These are phyloP conservation scores for Neonectria magnoliae DNA, from an alignment of 2,329 filamentous ascomycete species.

Conservation along the genomic window DNA sequence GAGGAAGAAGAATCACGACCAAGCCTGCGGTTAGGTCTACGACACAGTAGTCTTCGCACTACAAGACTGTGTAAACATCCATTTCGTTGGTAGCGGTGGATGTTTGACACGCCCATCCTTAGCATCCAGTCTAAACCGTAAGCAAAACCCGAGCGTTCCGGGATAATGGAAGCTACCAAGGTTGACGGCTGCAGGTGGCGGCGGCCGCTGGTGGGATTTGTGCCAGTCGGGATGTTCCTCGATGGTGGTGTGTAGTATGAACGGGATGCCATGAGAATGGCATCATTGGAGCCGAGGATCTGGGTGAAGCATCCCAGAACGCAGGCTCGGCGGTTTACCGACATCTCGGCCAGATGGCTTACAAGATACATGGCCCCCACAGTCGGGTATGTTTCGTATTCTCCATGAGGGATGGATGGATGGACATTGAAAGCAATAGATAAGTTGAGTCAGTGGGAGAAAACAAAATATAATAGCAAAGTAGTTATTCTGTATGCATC, in stretches of 20 bases:
- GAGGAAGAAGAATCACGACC: neutral
- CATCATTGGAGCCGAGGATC: slow-evolving; percentile 10
- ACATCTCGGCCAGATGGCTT: neutral
- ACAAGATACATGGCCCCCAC: neutral
- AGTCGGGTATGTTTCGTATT: neutral
- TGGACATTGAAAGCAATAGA: neutral
- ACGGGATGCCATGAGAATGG: neutral
- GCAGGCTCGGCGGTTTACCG: slow-evolving; percentile 7
- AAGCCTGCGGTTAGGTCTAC: neutral
- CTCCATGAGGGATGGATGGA: neutral
- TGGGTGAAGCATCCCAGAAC: slow-evolving; percentile 1
- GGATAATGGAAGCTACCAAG: slow-evolving; percentile 7
- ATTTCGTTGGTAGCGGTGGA: neutral
- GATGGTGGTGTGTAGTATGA: neutral
- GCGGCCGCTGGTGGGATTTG: slow-evolving; percentile 17
- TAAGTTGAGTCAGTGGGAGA: no score
- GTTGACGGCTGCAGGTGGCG: slow-evolving; percentile 11
- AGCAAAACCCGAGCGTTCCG: slow-evolving; percentile 37
- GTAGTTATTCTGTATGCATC: slow-evolving; percentile 15
- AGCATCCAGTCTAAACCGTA: slow-evolving; percentile 7
- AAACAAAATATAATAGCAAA: neutral
- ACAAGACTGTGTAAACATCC: no score
- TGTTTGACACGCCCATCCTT: neutral
- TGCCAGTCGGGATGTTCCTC: slow-evolving; percentile 15
- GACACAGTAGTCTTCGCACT: neutral